phyloP scores from a whole-genome alignment of 2,329 filamentous ascomycete genomes.

The Geosmithia morbida region DNA sequence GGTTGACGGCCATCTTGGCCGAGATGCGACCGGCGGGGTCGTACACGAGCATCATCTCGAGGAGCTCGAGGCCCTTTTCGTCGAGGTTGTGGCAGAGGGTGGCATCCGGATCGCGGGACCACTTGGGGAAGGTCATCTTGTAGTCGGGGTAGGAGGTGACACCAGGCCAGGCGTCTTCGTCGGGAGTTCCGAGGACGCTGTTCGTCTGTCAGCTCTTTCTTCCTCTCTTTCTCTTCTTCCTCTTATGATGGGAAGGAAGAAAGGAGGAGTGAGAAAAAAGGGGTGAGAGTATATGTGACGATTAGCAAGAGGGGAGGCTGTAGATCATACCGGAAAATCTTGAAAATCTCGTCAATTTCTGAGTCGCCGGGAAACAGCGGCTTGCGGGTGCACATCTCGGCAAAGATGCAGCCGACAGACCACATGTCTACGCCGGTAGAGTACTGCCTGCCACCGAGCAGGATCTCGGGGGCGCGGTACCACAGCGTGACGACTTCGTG shows the following conservation, averaged over 20 bases:
- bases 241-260: background rate
- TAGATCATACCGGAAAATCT: conserved; percentile 53
- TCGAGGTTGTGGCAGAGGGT: conserved; percentile 61
- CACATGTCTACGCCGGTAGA: conserved; percentile 94
- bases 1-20: conserved; percentile 73
- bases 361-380: conserved; percentile 86
- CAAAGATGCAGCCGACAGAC: conserved; percentile 89
- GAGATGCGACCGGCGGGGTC: conserved; percentile 79
- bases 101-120: conserved; percentile 55
- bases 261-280: no score
- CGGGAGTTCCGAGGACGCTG: conserved; percentile 68
- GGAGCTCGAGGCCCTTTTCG: conserved; percentile 52
- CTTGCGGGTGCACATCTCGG: conserved; percentile 91
- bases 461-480: conserved; percentile 84
- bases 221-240: background rate
- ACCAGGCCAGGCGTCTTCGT: conserved; percentile 72
- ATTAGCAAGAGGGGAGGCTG: no score
- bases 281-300: background rate
- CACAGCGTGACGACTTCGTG: conserved; percentile 92
- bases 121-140: conserved; percentile 85
- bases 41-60: conserved; percentile 63
- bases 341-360: conserved; percentile 33
- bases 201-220: background rate
- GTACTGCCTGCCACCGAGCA: conserved; percentile 82
- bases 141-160: conserved; percentile 93